Base-by-base conservation (phyloP, 1,284 basidiomycete species). In the Cryptococcus jaspeensis region DNA sequence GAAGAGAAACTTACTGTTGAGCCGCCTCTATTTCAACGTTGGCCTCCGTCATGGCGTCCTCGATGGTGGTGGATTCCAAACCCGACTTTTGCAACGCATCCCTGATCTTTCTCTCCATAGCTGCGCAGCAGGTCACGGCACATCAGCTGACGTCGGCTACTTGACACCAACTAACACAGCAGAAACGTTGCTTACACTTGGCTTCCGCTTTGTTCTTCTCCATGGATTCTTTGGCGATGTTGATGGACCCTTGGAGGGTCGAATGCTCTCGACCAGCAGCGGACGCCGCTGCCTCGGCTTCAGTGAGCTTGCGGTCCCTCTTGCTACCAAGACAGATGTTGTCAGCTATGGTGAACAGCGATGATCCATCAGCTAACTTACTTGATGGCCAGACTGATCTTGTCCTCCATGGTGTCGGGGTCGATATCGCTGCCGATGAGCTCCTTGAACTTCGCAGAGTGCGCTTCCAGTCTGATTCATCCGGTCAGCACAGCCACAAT, bases 361-460 rank as follows among this genome's bases (percentile, higher is more conserved):
- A 4, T 32, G 28, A 9, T 32, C 28, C 22, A 12, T 3, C 8
- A 22, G 5, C 20, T 44, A 25, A 13, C 51, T 4, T 37, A 52
- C 51, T 35, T 43, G 22, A 52, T 52, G 23, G 41, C 42, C 9
- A 8, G 2, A 15, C 43, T 85, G 2, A 90, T 80, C 43, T 88
- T 87, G 35, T 79, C 80, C 66, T 92, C 91, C 79, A 93, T 87
- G 0, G 81, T 84, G 13, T 86, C 84, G 0, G 81, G 78, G 6
- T 82, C 78, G 2, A 85, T 78, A 11, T 35, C 25, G 20, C 39
- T 20, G 32, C 84, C 85, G 15, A 87, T 79, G 1, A 89, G 74
- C 60, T 86, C 85, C 36, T 82, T 82, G 70, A 87, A 88, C 63
- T 84, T 86, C 13, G 78, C 71, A 44, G 83, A 83, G 56, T 85